Evolutionary conservation across 2,329 filamentous ascomycete species (phyloP).

Genomic region (Moelleriella libera): DNA sequence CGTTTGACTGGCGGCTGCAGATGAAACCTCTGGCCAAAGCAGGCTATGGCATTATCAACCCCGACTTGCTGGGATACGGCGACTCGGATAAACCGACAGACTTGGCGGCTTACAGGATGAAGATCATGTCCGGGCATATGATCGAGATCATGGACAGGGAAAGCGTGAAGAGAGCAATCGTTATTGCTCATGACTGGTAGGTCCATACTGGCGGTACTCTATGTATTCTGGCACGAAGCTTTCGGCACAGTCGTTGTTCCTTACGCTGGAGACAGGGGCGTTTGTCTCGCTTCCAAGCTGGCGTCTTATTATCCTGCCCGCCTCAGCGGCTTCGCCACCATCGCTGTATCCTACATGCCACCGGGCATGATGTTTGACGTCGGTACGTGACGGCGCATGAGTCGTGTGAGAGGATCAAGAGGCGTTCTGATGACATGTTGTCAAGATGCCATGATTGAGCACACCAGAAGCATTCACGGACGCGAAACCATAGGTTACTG

Average conservation of each 20-base stretch:
- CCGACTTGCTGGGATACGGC: conserved; percentile 45
- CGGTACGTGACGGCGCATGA: neutral
- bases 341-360: neutral
- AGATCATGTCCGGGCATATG: neutral
- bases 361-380: neutral
- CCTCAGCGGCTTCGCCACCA: neutral
- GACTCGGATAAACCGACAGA: conserved; percentile 25
- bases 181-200: neutral
- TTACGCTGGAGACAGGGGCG: neutral
- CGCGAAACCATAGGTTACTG: neutral
- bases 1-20: conserved; percentile 27
- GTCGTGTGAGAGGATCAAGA: too few relatives aligned
- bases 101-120: neutral
- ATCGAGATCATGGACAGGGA: neutral
- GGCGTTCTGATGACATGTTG: neutral
- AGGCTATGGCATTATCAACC: conserved; percentile 31
- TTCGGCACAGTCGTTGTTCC: too few relatives aligned
- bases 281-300: neutral
- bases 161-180: neutral
- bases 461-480: too few relatives aligned
- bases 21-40: conserved; percentile 23
- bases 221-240: neutral
- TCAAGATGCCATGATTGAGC: neutral
- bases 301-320: neutral
- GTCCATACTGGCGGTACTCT: neutral